Conservation (phyloP, 2,329 filamentous ascomycete species). For the Monosporascus sp. region DNA sequence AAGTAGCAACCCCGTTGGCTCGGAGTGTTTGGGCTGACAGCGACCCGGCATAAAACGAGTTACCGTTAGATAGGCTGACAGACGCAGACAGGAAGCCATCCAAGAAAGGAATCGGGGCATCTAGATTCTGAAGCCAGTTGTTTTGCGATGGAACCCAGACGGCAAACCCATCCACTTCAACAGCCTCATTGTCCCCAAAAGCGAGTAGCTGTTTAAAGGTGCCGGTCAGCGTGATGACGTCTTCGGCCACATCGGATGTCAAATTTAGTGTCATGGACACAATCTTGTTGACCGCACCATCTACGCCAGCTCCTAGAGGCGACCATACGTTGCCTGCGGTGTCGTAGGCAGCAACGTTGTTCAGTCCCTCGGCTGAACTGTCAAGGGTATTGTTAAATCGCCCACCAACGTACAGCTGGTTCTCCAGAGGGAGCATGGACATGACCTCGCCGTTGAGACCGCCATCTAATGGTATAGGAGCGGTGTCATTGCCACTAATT, state of each 20-base stretch:
- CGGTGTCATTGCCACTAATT: conserved; percentile 58
- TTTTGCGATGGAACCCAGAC: conserved; percentile 82
- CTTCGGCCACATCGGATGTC: conserved; percentile 61
- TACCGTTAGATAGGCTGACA: conserved; percentile 54
- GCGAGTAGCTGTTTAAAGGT: conserved; percentile 68
- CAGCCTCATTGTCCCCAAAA: conserved; percentile 57
- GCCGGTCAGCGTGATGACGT: conserved; percentile 74
- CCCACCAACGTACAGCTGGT: conserved; percentile 74
- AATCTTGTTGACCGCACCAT: conserved; percentile 69
- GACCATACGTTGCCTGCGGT: conserved; percentile 64
- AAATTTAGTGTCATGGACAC: conserved; percentile 77
- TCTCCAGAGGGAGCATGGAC: conserved; percentile 61
- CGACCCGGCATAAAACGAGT: conserved; percentile 75
- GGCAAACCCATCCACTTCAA: conserved; percentile 69
- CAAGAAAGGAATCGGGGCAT: conserved; percentile 58
- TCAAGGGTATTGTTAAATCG: conserved; percentile 71
- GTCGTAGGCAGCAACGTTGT: conserved; percentile 73
- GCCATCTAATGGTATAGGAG: conserved; percentile 56
- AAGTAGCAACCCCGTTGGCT: conserved; percentile 65
- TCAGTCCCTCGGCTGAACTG: conserved; percentile 57
- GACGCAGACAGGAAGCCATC: conserved; percentile 67
- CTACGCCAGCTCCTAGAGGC: conserved; percentile 77
- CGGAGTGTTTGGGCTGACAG: conserved; percentile 70
- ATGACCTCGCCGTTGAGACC: conserved; percentile 78
- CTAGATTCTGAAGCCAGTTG: conserved; percentile 84